Base-by-base conservation (phyloP, 2,329 filamentous ascomycete genomes). In the Cladobotryum protrusum region DNA sequence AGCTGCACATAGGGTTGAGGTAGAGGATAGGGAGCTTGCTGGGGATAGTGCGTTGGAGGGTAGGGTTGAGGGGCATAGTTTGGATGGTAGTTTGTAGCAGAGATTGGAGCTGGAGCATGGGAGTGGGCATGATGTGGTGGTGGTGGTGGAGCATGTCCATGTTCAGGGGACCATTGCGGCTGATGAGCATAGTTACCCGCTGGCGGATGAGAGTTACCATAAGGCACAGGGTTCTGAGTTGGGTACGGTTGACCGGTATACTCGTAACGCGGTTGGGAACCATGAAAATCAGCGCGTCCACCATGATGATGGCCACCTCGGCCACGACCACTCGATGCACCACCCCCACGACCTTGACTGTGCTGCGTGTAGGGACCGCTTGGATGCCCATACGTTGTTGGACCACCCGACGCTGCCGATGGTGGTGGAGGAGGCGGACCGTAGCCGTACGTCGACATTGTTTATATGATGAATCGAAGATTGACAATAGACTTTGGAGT, bases 41-140 rank as follows among this genome's bases (percentile, higher is more conserved):
- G 75, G 12, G 67, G 59, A 52, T 72, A 71, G 47, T 72, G 69
- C 19, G 69, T 50, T 41, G 65, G 61, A 32, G 65, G 64, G 52
- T 81, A 83, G 8, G 71, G 63, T 57, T 82, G 81, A 37, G 75
- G 74, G 36, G 78, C 73, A 60, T 81, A 83, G 63, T 78, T 80
- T 33, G 77, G 77, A 56, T 81, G 79, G 58, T 82, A 82, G 58
- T 77, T 78, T 53, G 74, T 69, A 32, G 75, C 66, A 45, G 77
- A 72, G 33, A 82, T 65, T 24, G 76, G 74, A 48, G 71, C 61
- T 37, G 72, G 70, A 40, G 69, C 65, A 58, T 78, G 77, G 33
- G 71, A 63, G 19, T 73, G 68, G n/a, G 66, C 63, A 54, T 70
- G 68, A 47, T 69, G 69, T 32, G 67, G 64, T 7, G 24, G 64